Conservation (phyloP, 306 rosid genomes). For the Abrus precatorius region DNA sequence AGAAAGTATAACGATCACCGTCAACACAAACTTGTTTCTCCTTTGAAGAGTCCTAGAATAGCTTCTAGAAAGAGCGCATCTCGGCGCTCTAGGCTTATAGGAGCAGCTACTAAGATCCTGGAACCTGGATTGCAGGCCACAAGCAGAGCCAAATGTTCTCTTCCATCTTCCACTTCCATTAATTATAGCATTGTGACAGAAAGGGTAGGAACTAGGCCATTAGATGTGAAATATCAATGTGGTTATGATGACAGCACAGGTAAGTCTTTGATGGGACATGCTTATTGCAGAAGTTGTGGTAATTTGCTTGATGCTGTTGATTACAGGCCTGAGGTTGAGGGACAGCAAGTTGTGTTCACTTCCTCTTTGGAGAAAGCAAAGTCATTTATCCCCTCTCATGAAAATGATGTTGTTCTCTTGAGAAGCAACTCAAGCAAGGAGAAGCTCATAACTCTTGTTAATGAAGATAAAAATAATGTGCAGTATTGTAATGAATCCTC, state of each 20-base stretch:
- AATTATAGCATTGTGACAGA: slow-evolving; percentile 40
- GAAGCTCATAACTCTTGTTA: slow-evolving; percentile 41
- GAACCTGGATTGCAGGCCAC: slow-evolving; percentile 81
- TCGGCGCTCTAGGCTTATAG: slow-evolving; percentile 72
- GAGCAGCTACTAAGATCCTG: slow-evolving; percentile 77
- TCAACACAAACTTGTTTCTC: slow-evolving; percentile 59
- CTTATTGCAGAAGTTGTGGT: slow-evolving; percentile 68
- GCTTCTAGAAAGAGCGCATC: slow-evolving; percentile 58
- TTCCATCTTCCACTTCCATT: slow-evolving; percentile 58
- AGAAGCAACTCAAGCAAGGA: slow-evolving; percentile 34
- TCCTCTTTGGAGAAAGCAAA: slow-evolving; percentile 47
- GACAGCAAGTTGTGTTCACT: slow-evolving; percentile 43
- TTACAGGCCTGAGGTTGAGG: slow-evolving; percentile 47
- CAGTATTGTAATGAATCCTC: slow-evolving; percentile 43
- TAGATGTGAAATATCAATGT: slow-evolving; percentile 35
- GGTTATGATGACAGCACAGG: slow-evolving; percentile 41
- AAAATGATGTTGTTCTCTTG: slow-evolving; percentile 52
- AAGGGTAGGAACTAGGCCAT: slow-evolving; percentile 15
- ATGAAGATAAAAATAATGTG: slow-evolving; percentile 40
- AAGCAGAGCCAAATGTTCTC: slow-evolving; percentile 60
- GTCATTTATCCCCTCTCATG: slow-evolving; percentile 47
- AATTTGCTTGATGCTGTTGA: slow-evolving; percentile 53
- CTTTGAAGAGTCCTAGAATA: slow-evolving; percentile 69
- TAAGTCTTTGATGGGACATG: slow-evolving; percentile 48
- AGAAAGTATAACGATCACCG: slow-evolving; percentile 55